Evolutionary conservation across 805 yeast species (phyloP), one percentile per base, ranked within the genome.

Genomic region (Candida cerambycidarum): DNA sequence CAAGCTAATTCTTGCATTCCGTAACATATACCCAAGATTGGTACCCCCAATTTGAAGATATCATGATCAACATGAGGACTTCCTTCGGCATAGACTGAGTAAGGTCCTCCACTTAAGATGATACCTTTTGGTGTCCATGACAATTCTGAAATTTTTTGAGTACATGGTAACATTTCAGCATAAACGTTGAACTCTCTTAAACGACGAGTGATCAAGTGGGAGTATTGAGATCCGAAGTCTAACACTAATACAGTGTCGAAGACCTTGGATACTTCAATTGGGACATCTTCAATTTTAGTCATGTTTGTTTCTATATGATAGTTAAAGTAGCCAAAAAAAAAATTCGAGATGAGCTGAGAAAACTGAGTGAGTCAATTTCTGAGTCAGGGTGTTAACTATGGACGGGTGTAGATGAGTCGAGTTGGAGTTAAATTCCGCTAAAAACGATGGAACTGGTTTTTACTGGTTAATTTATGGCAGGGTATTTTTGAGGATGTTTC

Each of bases 1-100:
- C 98, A 92, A 42, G 99, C 99, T 55, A 93, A 73, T 73, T 93
- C 99, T 76, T 93, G 99, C 92, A 93, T 86, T 69, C 99, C 99
- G 71, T 93, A 93, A 73, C 99, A 93, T 65, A 93, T 93, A 61
- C 99, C 99, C 54, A 93, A 75, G 59, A 93, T 85, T 51, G 99
- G 99, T 28, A 93, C 99, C 47, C 80, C 78, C 57, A 93, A 80
- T 56, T 92, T 79, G 73, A 93, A 93, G 47, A 93, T 82, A 43
- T 80, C 97, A 53, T 83, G 93, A 72, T 93, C 99, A 45, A 92
- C 99, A 67, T 93, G 99, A 33, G 99, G 99, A 48, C 97, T 89
- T 56, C 84, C 98, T 44, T 80, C 84, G 45, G 85, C 97, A 63
- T 92, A 93, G 39, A 93, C 99, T 10, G 98, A 89, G 83, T 88